Evolutionary conservation across 148 eudicot species (phyloP), one percentile per base, ranked within the genome.

Genomic region (Linanthus parryae): DNA sequence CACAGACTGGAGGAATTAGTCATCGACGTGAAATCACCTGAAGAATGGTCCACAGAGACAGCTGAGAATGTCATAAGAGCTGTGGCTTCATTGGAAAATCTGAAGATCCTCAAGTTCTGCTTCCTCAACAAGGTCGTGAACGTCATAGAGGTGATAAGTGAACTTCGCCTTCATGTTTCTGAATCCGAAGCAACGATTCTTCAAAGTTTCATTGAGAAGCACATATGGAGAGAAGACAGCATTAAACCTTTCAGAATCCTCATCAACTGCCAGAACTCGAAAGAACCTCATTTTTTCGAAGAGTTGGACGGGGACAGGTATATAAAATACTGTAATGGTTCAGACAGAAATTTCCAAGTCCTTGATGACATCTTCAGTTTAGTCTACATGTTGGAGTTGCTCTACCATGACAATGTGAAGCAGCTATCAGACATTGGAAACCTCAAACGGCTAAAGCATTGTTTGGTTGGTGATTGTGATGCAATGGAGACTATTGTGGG

Each of bases 401-500:
- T 50, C 55, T 30, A 50, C 10, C 40, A 50, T 40, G 34, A 33
- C 25, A 40, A 20, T 13, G 34, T 33, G 16, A 30, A 18, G 40
- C 39, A 33, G 4, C 26, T 50, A 20, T 19, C 41, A 33, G 27
- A 50, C 18, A 12, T 48, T 3, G 37, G 5, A 48, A 23, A 3
- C 28, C 17, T 33, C 8, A 4, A 10, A 31, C 19, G 15, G 47
- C 18, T 43, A 43, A 15, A 52, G 1, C 3, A 24, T 29, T 60
- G 64, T 40, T 41, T 29, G 1, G 16, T 60, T 26, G 22, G 41
- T 2, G 17, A 21, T 28, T 60, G 64, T n/a, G 25, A 19, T 10
- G 18, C 17, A 14, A 50, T 60, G 17, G 44, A 28, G 16, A 49
- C 47, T 8, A 51, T 60, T 9, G 41, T 60, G 7, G 30, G 23